Percentiles rank a stretch among this genome's conserved stretches.
Conservation (phyloP, 768 basidiomycete species). For the Pleurotus citrinopileatus region DNA sequence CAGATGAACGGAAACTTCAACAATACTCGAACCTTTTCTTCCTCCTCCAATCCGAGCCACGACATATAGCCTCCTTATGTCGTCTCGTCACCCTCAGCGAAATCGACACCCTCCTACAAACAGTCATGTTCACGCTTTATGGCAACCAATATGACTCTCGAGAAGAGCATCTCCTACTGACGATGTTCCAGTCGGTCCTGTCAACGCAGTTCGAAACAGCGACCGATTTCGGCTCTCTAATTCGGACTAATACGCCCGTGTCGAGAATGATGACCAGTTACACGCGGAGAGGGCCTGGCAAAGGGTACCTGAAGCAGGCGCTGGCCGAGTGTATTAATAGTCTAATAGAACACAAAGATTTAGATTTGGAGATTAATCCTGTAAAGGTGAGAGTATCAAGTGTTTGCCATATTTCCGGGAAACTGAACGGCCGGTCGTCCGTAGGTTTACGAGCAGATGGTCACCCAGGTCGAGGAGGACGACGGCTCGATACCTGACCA, state of each 20-base stretch:
- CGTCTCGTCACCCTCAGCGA: constrained; percentile 93
- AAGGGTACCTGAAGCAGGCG: constrained; percentile 96
- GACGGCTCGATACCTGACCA: constrained; percentile 87
- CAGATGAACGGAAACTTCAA: constrained; percentile 91
- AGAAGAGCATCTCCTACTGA: constrained; percentile 95
- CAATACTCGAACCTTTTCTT: constrained; percentile 99
- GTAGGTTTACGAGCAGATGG: constrained; percentile 99
- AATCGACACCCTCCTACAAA: constrained; percentile 98
- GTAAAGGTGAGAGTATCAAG: constrained; percentile 67
- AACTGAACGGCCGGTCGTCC: too few species aligned
- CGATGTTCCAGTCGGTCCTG: constrained; percentile 98
- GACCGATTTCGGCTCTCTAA: constrained; percentile 94
- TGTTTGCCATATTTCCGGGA: neutral
- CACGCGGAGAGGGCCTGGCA: constrained; percentile 95
- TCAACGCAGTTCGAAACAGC: constrained; percentile 99
- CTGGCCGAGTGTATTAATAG: constrained; percentile 97
- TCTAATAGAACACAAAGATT: constrained; percentile 97
- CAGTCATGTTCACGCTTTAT: constrained; percentile 99
- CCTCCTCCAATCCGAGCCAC: constrained; percentile 94
- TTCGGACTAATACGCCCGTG: constrained; percentile 97
- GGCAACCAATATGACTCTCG: constrained; percentile 98
- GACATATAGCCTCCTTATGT: constrained; percentile 93
- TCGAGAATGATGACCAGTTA: constrained; percentile 99
- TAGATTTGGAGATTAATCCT: constrained; percentile 98
- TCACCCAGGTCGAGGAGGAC: constrained; percentile 97